Percentiles rank a stretch among this genome's conserved stretches.
Evolutionary conservation across 75 land plant species (phyloP).

Genomic region (Sequoiadendron giganteum): DNA sequence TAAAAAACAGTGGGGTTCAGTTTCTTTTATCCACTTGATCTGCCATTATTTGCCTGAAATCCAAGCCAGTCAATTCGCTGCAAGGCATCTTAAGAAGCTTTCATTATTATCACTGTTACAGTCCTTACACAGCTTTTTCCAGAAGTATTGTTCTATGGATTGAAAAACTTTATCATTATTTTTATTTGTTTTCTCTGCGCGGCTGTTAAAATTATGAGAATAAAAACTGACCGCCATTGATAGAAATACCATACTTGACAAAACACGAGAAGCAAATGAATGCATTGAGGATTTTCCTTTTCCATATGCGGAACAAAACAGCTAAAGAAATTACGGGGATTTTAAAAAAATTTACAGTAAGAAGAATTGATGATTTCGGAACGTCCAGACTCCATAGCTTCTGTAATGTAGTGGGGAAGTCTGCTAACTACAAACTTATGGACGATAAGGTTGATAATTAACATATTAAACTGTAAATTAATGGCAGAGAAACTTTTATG

Average conservation of each 20-base stretch:
- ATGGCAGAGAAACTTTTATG: background rate
- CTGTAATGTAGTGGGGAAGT: background rate
- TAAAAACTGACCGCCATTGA: background rate
- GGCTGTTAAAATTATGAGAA: background rate
- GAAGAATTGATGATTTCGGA: background rate
- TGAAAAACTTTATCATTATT: too few relatives aligned
- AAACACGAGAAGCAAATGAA: background rate
- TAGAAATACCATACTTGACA: background rate
- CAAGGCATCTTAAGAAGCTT: background rate
- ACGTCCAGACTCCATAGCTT: background rate
- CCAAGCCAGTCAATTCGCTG: too few relatives aligned
- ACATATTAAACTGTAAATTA: background rate
- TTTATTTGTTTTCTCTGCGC: background rate
- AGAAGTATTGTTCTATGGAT: too few relatives aligned
- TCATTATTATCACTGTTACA: background rate
- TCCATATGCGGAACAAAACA: too few relatives aligned
- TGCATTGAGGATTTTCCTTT: too few relatives aligned
- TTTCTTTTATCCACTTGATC: background rate
- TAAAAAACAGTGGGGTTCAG: background rate
- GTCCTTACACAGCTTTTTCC: too few relatives aligned
- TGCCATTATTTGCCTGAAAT: background rate
- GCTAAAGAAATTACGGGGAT: background rate
- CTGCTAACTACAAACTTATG: background rate
- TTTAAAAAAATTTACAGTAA: background rate
- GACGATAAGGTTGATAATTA: background rate